Percentiles rank a stretch among this genome's conserved stretches.
These are phyloP conservation scores for Stenocarpella maydis DNA, from an alignment of 2,329 filamentous ascomycete genomes.

Conservation along the genomic window DNA sequence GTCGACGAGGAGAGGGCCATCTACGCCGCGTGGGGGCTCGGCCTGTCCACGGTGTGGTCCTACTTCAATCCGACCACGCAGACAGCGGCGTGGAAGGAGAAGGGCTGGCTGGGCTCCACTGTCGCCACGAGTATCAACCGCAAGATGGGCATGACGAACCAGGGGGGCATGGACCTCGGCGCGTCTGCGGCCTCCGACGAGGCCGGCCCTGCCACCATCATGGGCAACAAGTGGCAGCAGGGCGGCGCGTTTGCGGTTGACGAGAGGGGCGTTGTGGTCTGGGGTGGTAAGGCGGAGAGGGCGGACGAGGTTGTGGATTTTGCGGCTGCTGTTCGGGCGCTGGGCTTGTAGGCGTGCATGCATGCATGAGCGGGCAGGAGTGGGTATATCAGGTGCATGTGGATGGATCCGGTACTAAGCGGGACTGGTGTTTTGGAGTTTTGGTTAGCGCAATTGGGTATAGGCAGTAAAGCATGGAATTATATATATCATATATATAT, in stretches of 20 bases:
- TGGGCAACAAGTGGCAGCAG: constrained; percentile 67
- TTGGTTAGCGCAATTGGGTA: not conserved
- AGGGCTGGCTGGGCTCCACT: constrained; percentile 61
- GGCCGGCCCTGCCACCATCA: constrained; percentile 36
- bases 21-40: constrained; percentile 68
- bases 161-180: constrained; percentile 16
- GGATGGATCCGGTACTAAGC: not conserved
- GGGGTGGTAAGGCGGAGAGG: constrained; percentile 56
- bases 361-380: not conserved
- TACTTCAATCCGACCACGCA: constrained; percentile 63
- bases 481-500: too few species aligned
- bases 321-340: constrained; percentile 53
- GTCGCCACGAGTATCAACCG: constrained; percentile 57
- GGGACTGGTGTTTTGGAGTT: not conserved
- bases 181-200: constrained; percentile 49
- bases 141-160: constrained; percentile 8
- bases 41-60: constrained; percentile 58
- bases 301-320: constrained; percentile 62
- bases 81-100: constrained; percentile 61
- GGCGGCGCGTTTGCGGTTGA: constrained; percentile 61
- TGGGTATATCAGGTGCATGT: not conserved
- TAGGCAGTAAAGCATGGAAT: not conserved
- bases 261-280: constrained; percentile 57
- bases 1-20: constrained; percentile 64
- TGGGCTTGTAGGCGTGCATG: constrained; percentile 43